Base-by-base conservation (phyloP, 208 protist genomes). In the Acanthamoeba rhysodes region DNA sequence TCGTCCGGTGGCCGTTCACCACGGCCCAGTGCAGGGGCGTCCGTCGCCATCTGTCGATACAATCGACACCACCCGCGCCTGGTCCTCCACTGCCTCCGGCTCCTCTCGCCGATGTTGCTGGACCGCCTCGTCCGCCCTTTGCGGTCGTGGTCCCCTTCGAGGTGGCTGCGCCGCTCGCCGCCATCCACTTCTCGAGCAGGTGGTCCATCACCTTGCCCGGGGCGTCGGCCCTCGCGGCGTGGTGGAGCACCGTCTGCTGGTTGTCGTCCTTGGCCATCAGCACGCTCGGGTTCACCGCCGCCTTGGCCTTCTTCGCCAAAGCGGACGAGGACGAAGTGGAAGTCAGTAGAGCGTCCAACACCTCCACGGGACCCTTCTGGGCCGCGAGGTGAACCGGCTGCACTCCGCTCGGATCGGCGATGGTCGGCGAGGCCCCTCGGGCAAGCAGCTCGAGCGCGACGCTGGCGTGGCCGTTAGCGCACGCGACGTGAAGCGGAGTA, bases 1-100 rank as follows among this genome's bases (percentile, higher is more conserved):
- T 62, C 90, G 90, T 94, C 45, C 90, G 14, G 90, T 94, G 90
- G 0, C 90, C 90, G 45, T 94, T 94, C 24, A 94, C 53, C 34
- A 94, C 90, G 4, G 90, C 90, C 90, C 90, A 94, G 90, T 94
- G 90, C 90, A 94, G 37, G 20, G 90, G 90, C 6, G 90, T 94
- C n/a, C 90, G 55, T 41, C n/a, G 64, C 90, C 90, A 94, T 41
- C 53, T 4, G n/a, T 94, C 90, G 22, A 84, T 20, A 84, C 74
- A 84, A 29, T 84, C 74, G 16, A 84, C 74, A 18, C 74, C 70
- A 22, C 34, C 20, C 14, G 18, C 20, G 7, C 41, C n/a, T 16
- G 55, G 18, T 6, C 59, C 59, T 14, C 59, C 55, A 22, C 55
- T 59, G 2, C 18, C 55, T 14, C 10, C 59, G 7, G 18, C 59